A percentile compares a stretch with the other conserved stretches of the same genome.
Evolutionary conservation across 1,284 basidiomycete genomes (phyloP).

Genomic region (Malassezia equina): DNA sequence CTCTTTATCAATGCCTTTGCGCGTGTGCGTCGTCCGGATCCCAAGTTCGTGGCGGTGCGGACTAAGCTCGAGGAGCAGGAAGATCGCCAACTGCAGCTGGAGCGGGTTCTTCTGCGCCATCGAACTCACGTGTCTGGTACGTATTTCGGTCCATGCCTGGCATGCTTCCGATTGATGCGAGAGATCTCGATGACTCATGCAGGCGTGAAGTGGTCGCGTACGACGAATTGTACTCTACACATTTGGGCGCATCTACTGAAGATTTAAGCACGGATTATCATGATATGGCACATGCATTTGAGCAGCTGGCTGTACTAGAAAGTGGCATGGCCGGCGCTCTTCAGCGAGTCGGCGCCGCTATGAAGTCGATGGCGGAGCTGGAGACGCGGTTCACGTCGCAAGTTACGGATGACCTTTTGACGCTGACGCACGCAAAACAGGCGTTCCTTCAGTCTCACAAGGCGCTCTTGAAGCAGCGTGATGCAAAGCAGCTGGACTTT

Average conservation of each 20-base stretch:
- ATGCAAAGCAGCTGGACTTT: slow-evolving; percentile 97
- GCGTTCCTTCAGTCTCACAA: slow-evolving; percentile 81
- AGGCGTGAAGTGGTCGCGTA: slow-evolving; percentile 23
- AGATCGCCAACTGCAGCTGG: slow-evolving; percentile 70
- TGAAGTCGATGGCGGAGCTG: slow-evolving; percentile 60
- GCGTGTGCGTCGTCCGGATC: slow-evolving; percentile 89
- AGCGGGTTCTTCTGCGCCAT: slow-evolving; percentile 49
- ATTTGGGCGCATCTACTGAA: slow-evolving; percentile 30
- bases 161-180: not conserved
- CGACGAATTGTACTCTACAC: slow-evolving; percentile 35
- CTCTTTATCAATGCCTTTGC: slow-evolving; percentile 89
- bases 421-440: slow-evolving; percentile 76
- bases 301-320: slow-evolving; percentile 92
- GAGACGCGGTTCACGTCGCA: slow-evolving; percentile 29
- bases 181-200: slow-evolving; percentile 18
- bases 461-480: slow-evolving; percentile 79
- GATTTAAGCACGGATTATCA: slow-evolving; percentile 84
- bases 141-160: slow-evolving; percentile 47
- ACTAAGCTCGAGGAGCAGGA: slow-evolving; percentile 88
- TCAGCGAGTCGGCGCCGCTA: slow-evolving; percentile 86
- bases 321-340: slow-evolving; percentile 93
- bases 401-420: slow-evolving; percentile 60
- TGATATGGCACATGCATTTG: slow-evolving; percentile 84
- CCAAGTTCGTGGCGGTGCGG: slow-evolving; percentile 80
- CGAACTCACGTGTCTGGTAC: slow-evolving; percentile 58